A percentile compares a stretch with the other conserved stretches of the same genome.
phyloP scores from a whole-genome alignment of 352 stramenopile genomes.

The Blastocystis sp. region DNA sequence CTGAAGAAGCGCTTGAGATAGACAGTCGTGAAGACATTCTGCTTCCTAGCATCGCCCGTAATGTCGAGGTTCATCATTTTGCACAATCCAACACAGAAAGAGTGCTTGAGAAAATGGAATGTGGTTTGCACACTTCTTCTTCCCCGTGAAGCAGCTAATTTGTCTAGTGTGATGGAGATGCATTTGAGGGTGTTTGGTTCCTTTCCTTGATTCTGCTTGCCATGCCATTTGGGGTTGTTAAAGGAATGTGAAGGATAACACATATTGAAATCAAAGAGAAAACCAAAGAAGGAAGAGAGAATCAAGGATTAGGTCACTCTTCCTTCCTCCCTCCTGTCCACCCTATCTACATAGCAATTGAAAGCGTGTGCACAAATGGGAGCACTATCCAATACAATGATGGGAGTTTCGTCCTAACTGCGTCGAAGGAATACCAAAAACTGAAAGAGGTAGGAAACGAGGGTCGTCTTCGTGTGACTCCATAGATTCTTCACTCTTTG shows the following conservation, averaged over 20 bases:
- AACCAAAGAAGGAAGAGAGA: too few relatives aligned
- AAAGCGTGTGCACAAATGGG: too few relatives aligned
- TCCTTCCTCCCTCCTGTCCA: too few relatives aligned
- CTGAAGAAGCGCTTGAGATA: constrained; percentile 80
- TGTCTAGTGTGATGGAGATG: too few relatives aligned
- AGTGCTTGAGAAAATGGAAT: neutral
- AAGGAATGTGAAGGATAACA: too few relatives aligned
- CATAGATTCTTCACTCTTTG: neutral
- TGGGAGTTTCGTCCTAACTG: neutral
- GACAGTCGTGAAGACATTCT: constrained; percentile 50
- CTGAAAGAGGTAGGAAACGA: neutral
- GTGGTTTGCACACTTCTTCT: neutral
- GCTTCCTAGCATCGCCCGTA: constrained; percentile 12
- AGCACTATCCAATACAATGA: neutral
- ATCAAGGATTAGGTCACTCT: too few relatives aligned
- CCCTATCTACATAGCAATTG: too few relatives aligned
- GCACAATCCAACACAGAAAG: neutral
- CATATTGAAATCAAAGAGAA: too few relatives aligned
- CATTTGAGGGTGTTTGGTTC: too few relatives aligned
- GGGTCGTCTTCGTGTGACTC: neutral
- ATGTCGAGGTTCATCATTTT: constrained; percentile 63
- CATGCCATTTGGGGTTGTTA: too few relatives aligned
- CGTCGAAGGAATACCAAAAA: neutral
- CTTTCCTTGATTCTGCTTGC: too few relatives aligned
- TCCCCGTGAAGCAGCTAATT: neutral